Conservation (phyloP, 257 asterid genomes). For the Solanum paucissectum region DNA sequence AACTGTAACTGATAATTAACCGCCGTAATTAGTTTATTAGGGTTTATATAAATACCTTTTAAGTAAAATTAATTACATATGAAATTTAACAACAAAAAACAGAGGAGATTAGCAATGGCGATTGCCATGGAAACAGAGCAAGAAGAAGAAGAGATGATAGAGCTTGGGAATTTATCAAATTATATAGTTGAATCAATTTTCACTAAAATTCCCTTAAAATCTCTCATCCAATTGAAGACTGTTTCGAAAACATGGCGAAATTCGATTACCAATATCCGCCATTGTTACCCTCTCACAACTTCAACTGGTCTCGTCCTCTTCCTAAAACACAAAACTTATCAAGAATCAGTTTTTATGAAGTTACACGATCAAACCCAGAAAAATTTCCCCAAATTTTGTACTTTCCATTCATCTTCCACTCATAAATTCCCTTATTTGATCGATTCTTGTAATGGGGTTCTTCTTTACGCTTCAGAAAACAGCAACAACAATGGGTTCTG, state of each 20-base stretch:
- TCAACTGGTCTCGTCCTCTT: neutral
- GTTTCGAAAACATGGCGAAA: conserved; percentile 10
- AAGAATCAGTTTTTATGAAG: conserved; percentile 1
- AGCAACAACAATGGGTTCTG: neutral
- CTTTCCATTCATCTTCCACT: neutral
- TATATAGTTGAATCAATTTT: conserved; percentile 1
- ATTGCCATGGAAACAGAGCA: neutral
- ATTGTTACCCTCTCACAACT: conserved; percentile 3
- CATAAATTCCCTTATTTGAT: neutral
- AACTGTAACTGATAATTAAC: neutral
- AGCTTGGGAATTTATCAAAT: neutral
- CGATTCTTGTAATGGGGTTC: conserved; percentile 13
- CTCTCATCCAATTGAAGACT: neutral
- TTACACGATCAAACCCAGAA: neutral
- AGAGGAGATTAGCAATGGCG: neutral
- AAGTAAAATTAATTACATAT: neutral
- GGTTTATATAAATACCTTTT: neutral
- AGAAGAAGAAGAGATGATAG: neutral
- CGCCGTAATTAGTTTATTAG: neutral
- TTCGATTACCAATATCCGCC: conserved; percentile 6
- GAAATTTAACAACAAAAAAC: neutral
- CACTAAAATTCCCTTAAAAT: conserved; percentile 7
- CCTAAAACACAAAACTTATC: neutral
- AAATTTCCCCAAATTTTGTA: neutral
- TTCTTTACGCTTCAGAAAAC: neutral